Evolutionary conservation across 192 early-diverging fungal species (phyloP), one percentile per base, ranked within the genome.

Genomic region (Chytriomyces sp.): DNA sequence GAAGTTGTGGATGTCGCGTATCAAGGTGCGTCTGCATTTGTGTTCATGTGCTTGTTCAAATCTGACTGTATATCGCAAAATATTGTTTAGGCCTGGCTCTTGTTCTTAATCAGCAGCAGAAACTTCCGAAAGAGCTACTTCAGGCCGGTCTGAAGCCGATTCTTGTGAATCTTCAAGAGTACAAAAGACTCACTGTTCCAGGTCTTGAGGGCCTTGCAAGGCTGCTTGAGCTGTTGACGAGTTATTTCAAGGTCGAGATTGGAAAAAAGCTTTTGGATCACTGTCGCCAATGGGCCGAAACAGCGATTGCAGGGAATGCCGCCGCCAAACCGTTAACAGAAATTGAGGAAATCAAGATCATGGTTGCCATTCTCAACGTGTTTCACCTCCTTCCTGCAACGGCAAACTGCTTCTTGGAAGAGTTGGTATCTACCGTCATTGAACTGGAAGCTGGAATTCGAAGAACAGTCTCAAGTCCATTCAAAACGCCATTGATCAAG

Each of bases 171-270:
- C 88, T 99, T 6, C 94, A 97, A 0, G 96, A 99, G 70, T 92
- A 95, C 89, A 97, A 95, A 78, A 89, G 92, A 23, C 82, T 99
- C 67, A 96, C 94, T 7, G 97, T 99, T 11, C 87, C 92, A 28
- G 95, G 93, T 44, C 81, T 99, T 16, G 98, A 99, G 62, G 97
- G 97, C 1, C 83, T 99, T 46, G 96, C 96, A 5, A 92, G 97
- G 5, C 82, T 99, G 59, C 81, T 99, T 13, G 93, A 97, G 80
- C 86, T 99, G 0, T 79, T 99, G 70, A 96, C 94, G 26, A 98
- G 94, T 81, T 99, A 98, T 81, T 99, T 99, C 85, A 99, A 97
- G 78, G 94, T 95, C 10, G 96, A 99, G 77, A 97, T 99, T 49
- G 97, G 98, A n/a, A 93, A 93, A 70, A 97, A 97, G 86, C 86